Base-by-base conservation (phyloP, 805 yeast genomes). In the Myxozyma melibiosi region DNA sequence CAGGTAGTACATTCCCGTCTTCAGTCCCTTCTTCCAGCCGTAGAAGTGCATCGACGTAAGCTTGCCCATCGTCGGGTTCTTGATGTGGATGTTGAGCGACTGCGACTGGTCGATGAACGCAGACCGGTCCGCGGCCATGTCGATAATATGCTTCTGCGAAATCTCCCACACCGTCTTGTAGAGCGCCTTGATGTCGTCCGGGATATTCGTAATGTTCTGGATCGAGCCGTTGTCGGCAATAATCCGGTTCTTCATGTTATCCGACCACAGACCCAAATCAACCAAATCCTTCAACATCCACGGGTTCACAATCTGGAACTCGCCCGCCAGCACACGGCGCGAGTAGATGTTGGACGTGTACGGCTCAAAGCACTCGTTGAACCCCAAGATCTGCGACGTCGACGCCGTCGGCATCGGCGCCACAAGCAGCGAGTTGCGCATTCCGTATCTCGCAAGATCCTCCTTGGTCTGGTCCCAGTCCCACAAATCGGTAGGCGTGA, bases 401-500 rank as follows among this genome's bases (percentile, higher is more conserved):
- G 97, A 90, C 1, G 98, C 98, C 16, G 98, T 92, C 42, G 98
- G 98, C 98, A 92, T 92, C 51, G 97, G 94, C 1, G 95, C 97
- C 33, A 91, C 88, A 16, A 91, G 72, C 55, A 92, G 74, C 3
- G 97, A 92, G 76, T 92, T 92, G 68, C 97, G 78, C 40, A 92
- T 67, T 46, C 98, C 98, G 67, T 82, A 73, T 61, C 74, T 71
- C 50, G 74, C 74, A 59, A 92, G 78, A 39, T 81, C 74, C 9
- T 73, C 75, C 73, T 86, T 90, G 66, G 90, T 72, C 5, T 72
- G 62, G 62, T 82, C 87, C 98, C 98, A 92, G 66, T 92, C 95
- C 83, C 90, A 91, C 61, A 89, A 76, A 33, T 79, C 82, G n/a
- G 87, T 74, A 28, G 98, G 97, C 56, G 84, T 81, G 34, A 75